These are phyloP conservation scores for Neofusicoccum umdonicola DNA, from an alignment of 2,329 filamentous ascomycete species.

Conservation along the genomic window DNA sequence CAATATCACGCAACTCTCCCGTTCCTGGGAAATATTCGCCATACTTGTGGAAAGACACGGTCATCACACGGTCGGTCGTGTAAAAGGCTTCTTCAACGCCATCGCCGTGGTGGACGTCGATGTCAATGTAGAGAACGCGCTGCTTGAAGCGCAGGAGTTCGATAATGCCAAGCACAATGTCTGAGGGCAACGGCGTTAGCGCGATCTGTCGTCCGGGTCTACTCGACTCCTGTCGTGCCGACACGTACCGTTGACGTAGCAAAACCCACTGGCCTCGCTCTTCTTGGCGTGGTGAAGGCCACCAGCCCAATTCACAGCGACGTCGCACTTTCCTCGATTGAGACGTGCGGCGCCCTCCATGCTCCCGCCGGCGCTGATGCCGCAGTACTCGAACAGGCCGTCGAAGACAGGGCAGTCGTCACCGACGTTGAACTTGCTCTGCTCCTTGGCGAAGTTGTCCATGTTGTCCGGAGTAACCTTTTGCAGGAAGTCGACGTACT, in stretches of 20 bases:
- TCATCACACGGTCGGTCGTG: slow-evolving; percentile 70
- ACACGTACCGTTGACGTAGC: slow-evolving; percentile 45
- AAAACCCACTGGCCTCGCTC: slow-evolving; percentile 48
- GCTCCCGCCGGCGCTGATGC: slow-evolving; percentile 66
- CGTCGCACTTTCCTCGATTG: slow-evolving; percentile 66
- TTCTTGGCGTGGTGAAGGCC: slow-evolving; percentile 51
- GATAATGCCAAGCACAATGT: slow-evolving; percentile 65
- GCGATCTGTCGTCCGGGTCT: not conserved
- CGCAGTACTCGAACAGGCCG: slow-evolving; percentile 68
- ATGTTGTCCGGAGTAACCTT: slow-evolving; percentile 99
- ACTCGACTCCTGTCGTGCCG: not conserved
- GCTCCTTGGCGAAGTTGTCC: slow-evolving; percentile 87
- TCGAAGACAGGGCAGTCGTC: slow-evolving; percentile 66
- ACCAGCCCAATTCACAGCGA: slow-evolving; percentile 56
- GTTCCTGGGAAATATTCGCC: slow-evolving; percentile 71
- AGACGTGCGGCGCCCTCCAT: slow-evolving; percentile 70
- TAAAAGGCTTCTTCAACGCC: slow-evolving; percentile 72
- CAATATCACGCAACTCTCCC: slow-evolving; percentile 66
- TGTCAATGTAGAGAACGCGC: slow-evolving; percentile 65
- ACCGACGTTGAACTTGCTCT: slow-evolving; percentile 72
- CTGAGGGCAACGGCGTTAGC: slow-evolving; percentile 33
- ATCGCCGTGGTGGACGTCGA: slow-evolving; percentile 66
- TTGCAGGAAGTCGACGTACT: slow-evolving; percentile 69
- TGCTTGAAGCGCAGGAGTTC: slow-evolving; percentile 64
- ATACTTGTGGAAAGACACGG: slow-evolving; percentile 70